Percentiles rank a stretch among this genome's conserved stretches.
Conservation (phyloP, 768 basidiomycete genomes). For the Lentinus tigrinus region DNA sequence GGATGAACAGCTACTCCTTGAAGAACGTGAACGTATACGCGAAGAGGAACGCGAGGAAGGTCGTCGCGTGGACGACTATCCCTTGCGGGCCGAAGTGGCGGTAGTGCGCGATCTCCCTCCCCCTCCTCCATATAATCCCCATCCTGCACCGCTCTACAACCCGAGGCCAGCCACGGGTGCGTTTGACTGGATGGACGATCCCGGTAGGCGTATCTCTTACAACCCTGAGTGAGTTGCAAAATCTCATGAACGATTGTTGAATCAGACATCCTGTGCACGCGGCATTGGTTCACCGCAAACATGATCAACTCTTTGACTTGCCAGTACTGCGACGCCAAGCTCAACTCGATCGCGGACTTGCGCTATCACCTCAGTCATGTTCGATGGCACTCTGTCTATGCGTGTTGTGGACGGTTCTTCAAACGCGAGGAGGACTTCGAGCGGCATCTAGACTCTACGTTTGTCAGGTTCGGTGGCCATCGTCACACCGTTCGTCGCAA, state of each 20-base stretch:
- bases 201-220: constrained; percentile 6
- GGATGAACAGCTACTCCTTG: constrained; percentile 38
- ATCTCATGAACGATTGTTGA: background rate
- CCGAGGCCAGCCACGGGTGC: background rate
- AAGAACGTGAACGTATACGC: constrained; percentile 29
- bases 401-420: constrained; percentile 31
- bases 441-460: constrained; percentile 10
- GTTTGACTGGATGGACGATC: constrained; percentile 24
- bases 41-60: constrained; percentile 19
- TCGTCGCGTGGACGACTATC: background rate
- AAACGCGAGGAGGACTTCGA: constrained; percentile 22
- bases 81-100: background rate
- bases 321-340: constrained; percentile 25
- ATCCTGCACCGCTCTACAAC: background rate
- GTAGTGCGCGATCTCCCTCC: background rate
- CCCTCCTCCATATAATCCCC: constrained; percentile 1
- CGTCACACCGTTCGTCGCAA: background rate
- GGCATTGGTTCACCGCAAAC: constrained; percentile 22
- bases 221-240: background rate
- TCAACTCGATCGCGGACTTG: constrained; percentile 25
- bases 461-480: constrained; percentile 1
- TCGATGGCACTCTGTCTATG: constrained; percentile 23
- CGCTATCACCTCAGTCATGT: constrained; percentile 26
- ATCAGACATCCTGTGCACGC: constrained; percentile 15
- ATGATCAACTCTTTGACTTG: constrained; percentile 27